A percentile compares a stretch with the other conserved stretches of the same genome.
Evolutionary conservation across 495 filamentous ascomycete species (phyloP).

Genomic region (Neurospora sp.): DNA sequence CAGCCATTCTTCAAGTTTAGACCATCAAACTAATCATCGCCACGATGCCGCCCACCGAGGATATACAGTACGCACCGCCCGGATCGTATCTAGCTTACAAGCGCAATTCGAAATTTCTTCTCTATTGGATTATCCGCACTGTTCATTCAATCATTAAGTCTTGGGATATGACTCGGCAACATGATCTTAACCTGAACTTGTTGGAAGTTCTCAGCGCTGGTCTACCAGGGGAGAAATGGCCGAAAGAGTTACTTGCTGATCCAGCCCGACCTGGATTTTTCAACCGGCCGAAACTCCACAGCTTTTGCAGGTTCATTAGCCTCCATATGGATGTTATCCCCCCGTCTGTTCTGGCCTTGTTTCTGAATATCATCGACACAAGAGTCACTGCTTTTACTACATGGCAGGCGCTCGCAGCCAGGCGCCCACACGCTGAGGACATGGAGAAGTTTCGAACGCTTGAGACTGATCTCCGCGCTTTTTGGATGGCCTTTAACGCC

Average conservation of each 20-base stretch:
- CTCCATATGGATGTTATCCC: neutral
- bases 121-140: neutral
- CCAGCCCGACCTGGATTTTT: neutral
- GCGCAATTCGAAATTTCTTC: neutral
- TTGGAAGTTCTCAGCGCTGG: neutral
- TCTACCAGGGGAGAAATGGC: neutral
- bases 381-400: neutral
- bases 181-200: neutral
- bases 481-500: neutral
- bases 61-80: neutral
- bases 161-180: neutral
- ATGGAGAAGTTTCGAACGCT: neutral
- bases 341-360: neutral
- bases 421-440: neutral
- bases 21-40: neutral
- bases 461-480: neutral
- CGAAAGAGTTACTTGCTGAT: neutral
- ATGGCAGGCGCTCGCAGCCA: neutral
- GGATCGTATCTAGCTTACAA: neutral
- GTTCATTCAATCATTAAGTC: neutral
- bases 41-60: neutral
- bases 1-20: neutral
- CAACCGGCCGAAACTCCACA: neutral
- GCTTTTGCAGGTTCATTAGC: neutral
- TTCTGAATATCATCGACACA: neutral